Evolutionary conservation across 192 early-diverging fungal species (phyloP).

Genomic region (Rhizophagus clarus): DNA sequence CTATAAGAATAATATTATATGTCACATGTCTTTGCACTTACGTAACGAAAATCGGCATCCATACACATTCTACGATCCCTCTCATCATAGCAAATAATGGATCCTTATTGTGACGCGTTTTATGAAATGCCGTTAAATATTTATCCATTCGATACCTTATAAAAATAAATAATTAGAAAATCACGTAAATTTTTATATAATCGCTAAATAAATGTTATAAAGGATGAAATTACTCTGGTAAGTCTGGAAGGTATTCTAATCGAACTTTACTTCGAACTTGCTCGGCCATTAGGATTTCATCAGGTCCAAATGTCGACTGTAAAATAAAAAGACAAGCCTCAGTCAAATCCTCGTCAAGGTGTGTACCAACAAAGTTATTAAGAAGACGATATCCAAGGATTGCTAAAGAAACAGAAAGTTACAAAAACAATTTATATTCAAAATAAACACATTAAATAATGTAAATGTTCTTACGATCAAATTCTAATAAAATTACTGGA

Average conservation of each 20-base stretch:
- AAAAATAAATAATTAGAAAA: not conserved
- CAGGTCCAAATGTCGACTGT: slow-evolving; percentile 33
- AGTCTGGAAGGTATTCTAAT: slow-evolving; percentile 17
- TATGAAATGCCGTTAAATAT: not conserved
- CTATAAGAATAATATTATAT: not conserved
- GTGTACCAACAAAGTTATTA: too few species aligned
- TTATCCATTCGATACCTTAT: not conserved
- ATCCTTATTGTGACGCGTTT: not conserved
- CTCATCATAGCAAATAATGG: not conserved
- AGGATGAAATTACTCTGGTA: not conserved
- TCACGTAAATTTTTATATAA: not conserved
- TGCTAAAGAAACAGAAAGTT: not conserved
- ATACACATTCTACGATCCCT: slow-evolving; percentile 2
- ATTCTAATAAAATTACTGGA: not conserved
- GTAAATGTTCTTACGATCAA: not conserved
- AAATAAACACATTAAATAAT: not conserved
- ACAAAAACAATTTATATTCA: not conserved
- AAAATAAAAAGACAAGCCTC: slow-evolving; percentile 9
- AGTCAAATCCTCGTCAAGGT: not conserved
- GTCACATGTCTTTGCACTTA: not conserved
- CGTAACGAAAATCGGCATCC: not conserved
- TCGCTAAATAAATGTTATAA: not conserved
- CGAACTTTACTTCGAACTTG: slow-evolving; percentile 35
- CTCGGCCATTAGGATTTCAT: slow-evolving; percentile 31
- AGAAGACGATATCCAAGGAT: not conserved